Evolutionary conservation across 2,329 filamentous ascomycete genomes (phyloP), one percentile per base, ranked within the genome.

Genomic region (Periconia digitata): DNA sequence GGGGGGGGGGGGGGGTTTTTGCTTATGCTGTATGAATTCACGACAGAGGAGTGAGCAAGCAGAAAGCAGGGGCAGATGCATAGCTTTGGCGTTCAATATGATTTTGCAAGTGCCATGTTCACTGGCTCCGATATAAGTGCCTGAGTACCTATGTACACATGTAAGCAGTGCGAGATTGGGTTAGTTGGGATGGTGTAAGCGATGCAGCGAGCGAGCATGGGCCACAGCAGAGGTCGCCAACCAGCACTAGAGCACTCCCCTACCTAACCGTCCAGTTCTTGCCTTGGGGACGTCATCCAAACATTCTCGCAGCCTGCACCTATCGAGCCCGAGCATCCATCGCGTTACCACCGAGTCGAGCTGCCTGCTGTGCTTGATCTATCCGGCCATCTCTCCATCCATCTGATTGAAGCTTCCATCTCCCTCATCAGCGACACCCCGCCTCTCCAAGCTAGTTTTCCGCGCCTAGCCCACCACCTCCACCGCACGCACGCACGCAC

Each of bases 271-370:
- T 44, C 46, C 44, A 34, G 44, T 51, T 46, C 47, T 44, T 47
- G 46, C 38, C 36, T 20, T 40, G 35, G 27, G 53, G 66, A 69
- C 66, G 65, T 70, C 65, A 69, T 70, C 58, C 56, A 60, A 58
- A 62, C 51, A 63, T 50, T 54, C 51, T 57, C 53, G 56, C 57
- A 59, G 59, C 62, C 59, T 60, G 49, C 53, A 53, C 48, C 41
- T 43, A 34, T 41, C 41, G 44, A 39, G 40, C 42, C 24, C 29
- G 43, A 52, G 44, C 51, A 45, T 46, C 55, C 44, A 48, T 38
- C 44, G 43, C 47, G 35, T 43, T 23, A 40, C 46, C 21, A 47
- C 40, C 46, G 49, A 39, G 29, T 32, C 24, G 32, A 27, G 40
- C 37, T 44, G 45, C 20, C 21, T 43, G 47, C 24, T 29, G 43